Base-by-base conservation (phyloP, 2,329 filamentous ascomycete species). In the Phoma herbarum region DNA sequence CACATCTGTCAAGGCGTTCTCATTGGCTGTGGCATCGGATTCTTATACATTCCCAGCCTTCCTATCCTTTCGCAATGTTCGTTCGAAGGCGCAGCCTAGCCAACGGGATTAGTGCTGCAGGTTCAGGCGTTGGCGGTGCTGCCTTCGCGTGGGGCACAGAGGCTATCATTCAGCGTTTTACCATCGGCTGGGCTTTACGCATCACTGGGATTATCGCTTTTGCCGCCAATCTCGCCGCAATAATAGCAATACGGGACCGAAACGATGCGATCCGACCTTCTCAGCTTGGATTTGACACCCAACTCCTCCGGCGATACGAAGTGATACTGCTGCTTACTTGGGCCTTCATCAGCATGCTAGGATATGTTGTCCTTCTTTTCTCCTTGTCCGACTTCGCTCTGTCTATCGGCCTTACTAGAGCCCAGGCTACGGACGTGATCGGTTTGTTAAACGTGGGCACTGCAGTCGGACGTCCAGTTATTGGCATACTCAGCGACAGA, bases 391-490 rank as follows among this genome's bases (percentile, higher is more conserved):
- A 81, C 55, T 84, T 81, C 62, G 81, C 79, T 2, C 62, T 74
- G 10, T 80, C 75, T 10, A 77, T 83, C 16, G 80, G 80, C 0
- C 63, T 84, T 1, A 69, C 67, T 20, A 64, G 73, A 28, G 58
- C 62, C 1, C 75, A 82, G 57, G 80, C 80, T 3, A 75, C 78
- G 1, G 67, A 72, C 20, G 57, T 82, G 10, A 79, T 77, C 20
- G 81, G 76, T 0, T 58, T 83, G 8, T 62, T 84, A 29, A 84
- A 84, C 59, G 61, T 84, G 1, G 82, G 82, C 0, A 81, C 80
- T 3, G 79, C 78, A 0, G 43, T 84, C 29, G 82, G 82, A 16
- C 68, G 83, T 11, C 82, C 82, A 4, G 65, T 77, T 12, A 78
- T 83, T 33, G 82, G 82, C 0, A 59, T 80, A 16, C 53, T 79